These are phyloP conservation scores for Lentinula sp. DNA, from an alignment of 768 basidiomycete genomes.

Conservation along the genomic window DNA sequence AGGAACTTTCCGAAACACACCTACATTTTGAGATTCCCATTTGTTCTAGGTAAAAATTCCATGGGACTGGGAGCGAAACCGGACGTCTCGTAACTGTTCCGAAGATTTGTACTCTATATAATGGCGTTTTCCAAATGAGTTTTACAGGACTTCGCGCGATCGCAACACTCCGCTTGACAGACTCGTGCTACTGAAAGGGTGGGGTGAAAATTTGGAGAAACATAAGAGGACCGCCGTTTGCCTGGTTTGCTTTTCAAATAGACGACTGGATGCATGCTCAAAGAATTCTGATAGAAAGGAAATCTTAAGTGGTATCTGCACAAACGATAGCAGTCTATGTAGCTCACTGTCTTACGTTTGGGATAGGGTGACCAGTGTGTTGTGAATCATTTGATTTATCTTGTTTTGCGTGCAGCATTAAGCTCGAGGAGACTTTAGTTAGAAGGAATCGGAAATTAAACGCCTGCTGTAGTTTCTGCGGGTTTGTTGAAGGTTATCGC, in stretches of 20 bases:
- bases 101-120: background rate
- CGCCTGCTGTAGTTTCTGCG: background rate
- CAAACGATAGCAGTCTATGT: too few species aligned
- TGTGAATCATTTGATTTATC: too few species aligned
- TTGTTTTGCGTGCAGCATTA: too few species aligned
- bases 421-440: background rate
- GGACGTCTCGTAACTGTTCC: background rate
- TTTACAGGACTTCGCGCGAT: background rate
- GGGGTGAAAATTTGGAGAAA: background rate
- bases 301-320: background rate
- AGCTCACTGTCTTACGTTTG: too few species aligned
- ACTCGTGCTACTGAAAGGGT: background rate
- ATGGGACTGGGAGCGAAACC: background rate
- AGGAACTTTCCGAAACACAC: background rate
- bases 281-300: background rate
- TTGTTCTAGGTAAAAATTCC: background rate
- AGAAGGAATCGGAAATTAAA: background rate
- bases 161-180: background rate
- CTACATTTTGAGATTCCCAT: background rate
- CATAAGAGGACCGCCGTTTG: background rate
- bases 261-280: background rate
- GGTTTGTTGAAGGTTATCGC: background rate
- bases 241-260: background rate
- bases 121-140: background rate
- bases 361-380: too few species aligned